These are phyloP conservation scores for Aspergillus sp. DNA, from an alignment of 2,329 filamentous ascomycete genomes.

Conservation along the genomic window DNA sequence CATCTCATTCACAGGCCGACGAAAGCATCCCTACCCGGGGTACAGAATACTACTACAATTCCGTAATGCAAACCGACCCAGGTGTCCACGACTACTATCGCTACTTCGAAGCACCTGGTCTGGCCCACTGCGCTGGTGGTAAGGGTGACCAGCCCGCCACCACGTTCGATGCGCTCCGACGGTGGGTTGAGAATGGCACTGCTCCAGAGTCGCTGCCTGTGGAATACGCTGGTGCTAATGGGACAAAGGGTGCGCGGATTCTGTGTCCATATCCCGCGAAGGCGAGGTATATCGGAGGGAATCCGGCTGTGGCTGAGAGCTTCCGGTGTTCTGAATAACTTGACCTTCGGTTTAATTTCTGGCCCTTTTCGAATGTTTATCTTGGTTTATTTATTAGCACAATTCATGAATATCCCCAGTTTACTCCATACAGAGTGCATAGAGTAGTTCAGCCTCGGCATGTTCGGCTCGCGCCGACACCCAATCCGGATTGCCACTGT, in stretches of 20 bases:
- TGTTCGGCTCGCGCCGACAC: no score
- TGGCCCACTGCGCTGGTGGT: slow-evolving; percentile 2
- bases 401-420: no score
- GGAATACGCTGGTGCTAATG: neutral
- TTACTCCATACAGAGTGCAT: no score
- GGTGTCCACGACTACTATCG: neutral
- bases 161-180: slow-evolving; percentile 6
- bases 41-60: neutral
- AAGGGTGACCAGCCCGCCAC: slow-evolving; percentile 12
- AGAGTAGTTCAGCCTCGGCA: neutral
- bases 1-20: slow-evolving; percentile 1
- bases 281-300: neutral
- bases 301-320: neutral
- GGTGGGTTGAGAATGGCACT: slow-evolving; percentile 17
- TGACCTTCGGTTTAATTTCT: no score
- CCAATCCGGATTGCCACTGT: no score
- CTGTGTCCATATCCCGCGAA: neutral
- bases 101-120: neutral
- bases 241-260: neutral
- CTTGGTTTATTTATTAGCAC: no score
- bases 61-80: neutral
- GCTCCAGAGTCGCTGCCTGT: slow-evolving; percentile 17
- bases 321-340: neutral
- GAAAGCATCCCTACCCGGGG: neutral
- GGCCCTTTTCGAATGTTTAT: no score